A percentile compares a stretch with the other conserved stretches of the same genome.
Conservation (phyloP, 768 basidiomycete species). For the Pholiota molesta region DNA sequence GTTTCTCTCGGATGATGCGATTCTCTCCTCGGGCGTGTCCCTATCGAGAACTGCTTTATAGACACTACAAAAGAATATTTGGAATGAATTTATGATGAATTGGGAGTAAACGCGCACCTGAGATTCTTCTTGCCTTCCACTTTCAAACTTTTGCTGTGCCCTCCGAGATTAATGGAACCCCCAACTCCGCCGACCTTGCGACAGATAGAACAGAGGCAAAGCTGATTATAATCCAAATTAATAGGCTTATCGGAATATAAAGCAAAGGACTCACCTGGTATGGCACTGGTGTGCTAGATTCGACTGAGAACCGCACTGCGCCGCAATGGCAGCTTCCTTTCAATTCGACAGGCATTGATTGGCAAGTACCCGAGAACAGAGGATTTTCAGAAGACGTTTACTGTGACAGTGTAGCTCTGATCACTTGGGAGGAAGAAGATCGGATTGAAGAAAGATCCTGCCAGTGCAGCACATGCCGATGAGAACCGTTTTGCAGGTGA, state of each 20-base stretch:
- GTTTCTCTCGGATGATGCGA: conserved; percentile 58
- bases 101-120: conserved; percentile 36
- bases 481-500: not conserved
- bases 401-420: not conserved
- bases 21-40: conserved; percentile 49
- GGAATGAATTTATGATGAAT: not conserved
- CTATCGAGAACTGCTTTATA: conserved; percentile 67
- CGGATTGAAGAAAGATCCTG: not conserved
- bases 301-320: conserved; percentile 46
- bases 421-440: not conserved
- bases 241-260: not conserved
- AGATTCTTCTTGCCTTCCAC: conserved; percentile 58
- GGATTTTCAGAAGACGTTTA: not conserved
- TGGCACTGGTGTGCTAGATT: conserved; percentile 62
- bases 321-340: conserved; percentile 60
- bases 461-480: not conserved
- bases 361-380: not conserved
- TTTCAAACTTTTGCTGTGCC: conserved; percentile 49
- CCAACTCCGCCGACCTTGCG: conserved; percentile 70
- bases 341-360: conserved; percentile 57
- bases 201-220: conserved; percentile 72
- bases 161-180: conserved; percentile 70
- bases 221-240: conserved; percentile 29
- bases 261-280: conserved; percentile 51
- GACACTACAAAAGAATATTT: conserved; percentile 30